These are phyloP conservation scores for Mortierella alpina DNA, from an alignment of 192 early-diverging fungal genomes.

Conservation along the genomic window DNA sequence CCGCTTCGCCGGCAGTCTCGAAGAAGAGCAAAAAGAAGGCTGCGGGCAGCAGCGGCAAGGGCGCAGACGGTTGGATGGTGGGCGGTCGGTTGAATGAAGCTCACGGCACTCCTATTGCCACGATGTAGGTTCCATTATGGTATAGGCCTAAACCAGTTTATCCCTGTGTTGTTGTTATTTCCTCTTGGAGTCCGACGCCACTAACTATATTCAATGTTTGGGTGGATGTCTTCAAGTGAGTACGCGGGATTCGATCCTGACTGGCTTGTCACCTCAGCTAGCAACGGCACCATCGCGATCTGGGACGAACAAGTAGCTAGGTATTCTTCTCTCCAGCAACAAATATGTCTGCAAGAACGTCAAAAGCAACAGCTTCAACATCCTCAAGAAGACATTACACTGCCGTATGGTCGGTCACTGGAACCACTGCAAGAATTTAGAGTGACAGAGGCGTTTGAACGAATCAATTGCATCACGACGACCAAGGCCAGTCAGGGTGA, in stretches of 20 bases:
- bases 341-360: background rate
- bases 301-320: conserved; percentile 37
- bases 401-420: conserved; percentile 23
- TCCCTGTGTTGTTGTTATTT: background rate
- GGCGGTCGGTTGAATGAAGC: conserved; percentile 32
- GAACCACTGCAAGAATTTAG: conserved; percentile 32
- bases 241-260: conserved; percentile 46
- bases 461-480: conserved; percentile 39
- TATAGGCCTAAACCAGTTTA: background rate
- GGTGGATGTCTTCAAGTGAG: conserved; percentile 7
- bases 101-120: conserved; percentile 29
- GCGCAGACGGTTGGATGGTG: conserved; percentile 18
- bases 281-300: conserved; percentile 33
- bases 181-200: background rate
- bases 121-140: conserved; percentile 18
- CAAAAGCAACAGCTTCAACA: conserved; percentile 4
- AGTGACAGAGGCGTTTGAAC: conserved; percentile 35
- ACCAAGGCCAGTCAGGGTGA: background rate
- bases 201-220: too few relatives aligned
- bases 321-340: conserved; percentile 20
- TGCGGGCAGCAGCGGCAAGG: conserved; percentile 8
- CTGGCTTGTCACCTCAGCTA: conserved; percentile 38
- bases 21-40: conserved; percentile 46
- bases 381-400: background rate
- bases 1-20: background rate